These are phyloP conservation scores for Ogataea nonfermentans DNA, from an alignment of 805 yeast genomes.

Conservation along the genomic window DNA sequence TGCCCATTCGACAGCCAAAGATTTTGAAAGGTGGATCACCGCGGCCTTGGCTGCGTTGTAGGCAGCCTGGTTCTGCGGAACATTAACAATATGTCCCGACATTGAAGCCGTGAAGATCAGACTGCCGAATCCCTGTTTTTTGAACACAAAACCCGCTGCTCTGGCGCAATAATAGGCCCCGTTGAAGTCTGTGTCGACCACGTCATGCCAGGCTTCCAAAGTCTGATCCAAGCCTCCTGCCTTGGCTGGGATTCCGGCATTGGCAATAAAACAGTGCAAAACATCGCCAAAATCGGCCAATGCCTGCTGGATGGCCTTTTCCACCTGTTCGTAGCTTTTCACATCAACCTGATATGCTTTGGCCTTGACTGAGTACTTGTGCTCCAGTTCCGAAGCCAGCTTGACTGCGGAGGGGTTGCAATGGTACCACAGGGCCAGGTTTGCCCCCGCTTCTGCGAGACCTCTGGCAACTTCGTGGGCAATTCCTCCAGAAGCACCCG, in stretches of 20 bases:
- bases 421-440: conserved; percentile 39
- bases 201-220: conserved; percentile 32
- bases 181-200: conserved; percentile 45
- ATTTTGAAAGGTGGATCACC: conserved; percentile 43
- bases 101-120: conserved; percentile 50
- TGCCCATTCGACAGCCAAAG: conserved; percentile 46
- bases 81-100: conserved; percentile 50
- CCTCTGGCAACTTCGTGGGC: conserved; percentile 53
- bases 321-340: conserved; percentile 31
- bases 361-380: conserved; percentile 17
- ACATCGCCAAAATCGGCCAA: conserved; percentile 36
- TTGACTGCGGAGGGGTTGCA: conserved; percentile 11
- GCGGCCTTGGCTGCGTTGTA: conserved; percentile 48
- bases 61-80: conserved; percentile 46
- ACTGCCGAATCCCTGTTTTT: conserved; percentile 43
- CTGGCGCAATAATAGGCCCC: conserved; percentile 50
- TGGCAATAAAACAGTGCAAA: conserved; percentile 42
- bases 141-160: conserved; percentile 44
- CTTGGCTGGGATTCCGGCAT: conserved; percentile 37
- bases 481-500: conserved; percentile 60
- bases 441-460: conserved; percentile 50
- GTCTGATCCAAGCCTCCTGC: conserved; percentile 36
- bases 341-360: conserved; percentile 35
- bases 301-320: conserved; percentile 27
- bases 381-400: conserved; percentile 27